Evolutionary conservation across 2,329 filamentous ascomycete genomes (phyloP).

Genomic region (Sporothrix phasma): DNA sequence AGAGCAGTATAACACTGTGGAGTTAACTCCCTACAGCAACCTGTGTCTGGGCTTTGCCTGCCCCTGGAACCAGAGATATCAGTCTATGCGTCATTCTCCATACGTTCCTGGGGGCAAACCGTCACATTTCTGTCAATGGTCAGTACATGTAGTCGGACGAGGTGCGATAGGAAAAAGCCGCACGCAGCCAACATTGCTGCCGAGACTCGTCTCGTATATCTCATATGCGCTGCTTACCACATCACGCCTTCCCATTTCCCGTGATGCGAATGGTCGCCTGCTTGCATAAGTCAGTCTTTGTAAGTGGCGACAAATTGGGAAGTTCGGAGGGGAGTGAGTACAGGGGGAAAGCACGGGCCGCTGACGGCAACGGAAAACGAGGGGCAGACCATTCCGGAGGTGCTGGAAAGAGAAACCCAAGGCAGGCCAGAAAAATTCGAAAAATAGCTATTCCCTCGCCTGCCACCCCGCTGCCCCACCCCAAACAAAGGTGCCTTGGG

Average conservation of each 20-base stretch:
- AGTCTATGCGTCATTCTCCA: not conserved
- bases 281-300: not conserved
- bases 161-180: not conserved
- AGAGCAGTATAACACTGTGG: not conserved
- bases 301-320: conserved; percentile 5
- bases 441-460: not conserved
- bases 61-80: not conserved
- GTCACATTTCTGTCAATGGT: not conserved
- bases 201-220: not conserved
- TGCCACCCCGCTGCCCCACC: conserved; percentile 11
- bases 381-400: not conserved
- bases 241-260: not conserved
- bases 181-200: not conserved
- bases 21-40: not conserved
- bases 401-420: not conserved
- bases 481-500: conserved; percentile 7
- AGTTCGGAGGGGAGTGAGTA: not conserved
- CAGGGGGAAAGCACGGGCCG: not conserved
- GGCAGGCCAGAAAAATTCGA: not conserved
- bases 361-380: not conserved
- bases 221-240: not conserved
- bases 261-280: not conserved
- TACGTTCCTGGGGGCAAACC: not conserved
- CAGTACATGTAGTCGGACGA: not conserved
- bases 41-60: not conserved